These are phyloP conservation scores for Citrus medica DNA, from an alignment of 345 rosid species.

Conservation along the genomic window DNA sequence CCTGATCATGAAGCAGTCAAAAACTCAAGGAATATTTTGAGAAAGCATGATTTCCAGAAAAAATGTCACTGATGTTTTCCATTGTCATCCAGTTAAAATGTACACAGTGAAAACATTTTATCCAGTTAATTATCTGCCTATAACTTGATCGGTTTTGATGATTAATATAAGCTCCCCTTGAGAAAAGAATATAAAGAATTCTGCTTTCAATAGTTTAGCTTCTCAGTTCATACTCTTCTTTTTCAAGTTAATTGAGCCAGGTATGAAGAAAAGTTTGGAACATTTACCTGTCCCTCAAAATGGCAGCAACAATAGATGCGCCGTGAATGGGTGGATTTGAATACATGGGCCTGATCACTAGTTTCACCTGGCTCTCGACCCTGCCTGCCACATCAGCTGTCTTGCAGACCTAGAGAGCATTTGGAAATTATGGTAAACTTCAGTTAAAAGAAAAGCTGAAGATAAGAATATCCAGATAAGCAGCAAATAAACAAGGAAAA, in stretches of 20 bases:
- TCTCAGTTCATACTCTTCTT: background rate
- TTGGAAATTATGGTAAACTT: background rate
- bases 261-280: background rate
- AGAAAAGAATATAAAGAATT: background rate
- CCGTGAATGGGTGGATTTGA: conserved; percentile 93
- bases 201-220: background rate
- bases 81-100: background rate
- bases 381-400: conserved; percentile 69
- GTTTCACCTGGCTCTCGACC: conserved; percentile 88
- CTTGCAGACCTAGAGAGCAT: conserved; percentile 65
- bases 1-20: conserved; percentile 21
- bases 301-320: conserved; percentile 74
- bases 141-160: background rate
- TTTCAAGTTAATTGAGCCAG: background rate
- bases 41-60: background rate
- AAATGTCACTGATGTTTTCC: background rate
- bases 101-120: background rate
- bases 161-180: background rate
- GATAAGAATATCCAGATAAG: background rate
- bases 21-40: background rate
- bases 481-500: background rate
- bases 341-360: conserved; percentile 88
- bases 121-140: background rate
- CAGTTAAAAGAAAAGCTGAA: background rate
- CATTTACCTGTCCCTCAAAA: conserved; percentile 65